Evolutionary conservation across 148 eudicot genomes (phyloP).

Genomic region (Dianthus caryophyllus): DNA sequence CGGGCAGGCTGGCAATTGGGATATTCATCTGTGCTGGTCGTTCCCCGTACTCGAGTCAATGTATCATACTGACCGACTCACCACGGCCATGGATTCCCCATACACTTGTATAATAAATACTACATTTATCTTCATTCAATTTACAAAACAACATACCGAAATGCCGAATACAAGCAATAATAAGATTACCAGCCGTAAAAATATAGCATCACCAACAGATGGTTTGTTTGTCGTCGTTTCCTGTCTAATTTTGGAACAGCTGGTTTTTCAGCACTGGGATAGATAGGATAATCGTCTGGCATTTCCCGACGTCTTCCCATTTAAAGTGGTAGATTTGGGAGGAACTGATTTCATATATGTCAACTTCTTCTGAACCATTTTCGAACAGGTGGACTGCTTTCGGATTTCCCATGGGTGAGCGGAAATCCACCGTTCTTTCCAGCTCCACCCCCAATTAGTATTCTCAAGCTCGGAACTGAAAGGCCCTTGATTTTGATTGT

Average conservation of each 20-base stretch:
- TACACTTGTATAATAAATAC: too few relatives aligned
- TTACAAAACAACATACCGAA: too few relatives aligned
- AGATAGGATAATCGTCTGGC: conserved; percentile 7
- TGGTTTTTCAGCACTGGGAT: conserved; percentile 5
- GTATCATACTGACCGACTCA: too few relatives aligned
- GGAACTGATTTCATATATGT: conserved; percentile 27
- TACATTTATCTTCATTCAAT: too few relatives aligned
- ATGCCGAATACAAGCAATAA: too few relatives aligned
- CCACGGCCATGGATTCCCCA: too few relatives aligned
- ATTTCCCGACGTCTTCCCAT: not conserved
- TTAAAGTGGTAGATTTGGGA: not conserved
- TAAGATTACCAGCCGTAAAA: too few relatives aligned
- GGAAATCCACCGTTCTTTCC: conserved; percentile 95
- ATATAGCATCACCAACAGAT: too few relatives aligned
- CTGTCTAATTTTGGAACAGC: not conserved
- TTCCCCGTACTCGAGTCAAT: too few relatives aligned
- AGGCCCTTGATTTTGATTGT: conserved; percentile 41
- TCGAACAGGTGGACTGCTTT: conserved; percentile 37
- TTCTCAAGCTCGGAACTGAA: conserved; percentile 55
- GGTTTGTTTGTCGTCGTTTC: not conserved
- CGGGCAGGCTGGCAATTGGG: too few relatives aligned
- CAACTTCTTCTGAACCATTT: conserved; percentile 29
- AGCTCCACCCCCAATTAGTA: conserved; percentile 97
- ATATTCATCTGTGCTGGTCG: too few relatives aligned
- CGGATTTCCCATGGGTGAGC: conserved; percentile 97